Evolutionary conservation across 2,329 filamentous ascomycete species (phyloP).

Genomic region (Onygena corvina): DNA sequence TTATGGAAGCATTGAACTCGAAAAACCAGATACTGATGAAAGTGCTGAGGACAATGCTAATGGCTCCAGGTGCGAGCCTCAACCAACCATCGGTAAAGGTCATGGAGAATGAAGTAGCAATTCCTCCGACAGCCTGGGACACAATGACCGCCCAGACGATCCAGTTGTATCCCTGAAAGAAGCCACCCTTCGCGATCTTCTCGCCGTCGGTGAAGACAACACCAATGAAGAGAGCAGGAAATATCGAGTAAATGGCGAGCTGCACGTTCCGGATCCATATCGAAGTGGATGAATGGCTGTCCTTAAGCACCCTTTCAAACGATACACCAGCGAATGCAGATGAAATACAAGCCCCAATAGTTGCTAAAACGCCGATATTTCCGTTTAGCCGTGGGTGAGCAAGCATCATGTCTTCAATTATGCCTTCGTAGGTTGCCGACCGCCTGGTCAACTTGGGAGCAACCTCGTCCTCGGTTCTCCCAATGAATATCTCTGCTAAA

Average conservation of each 20-base stretch:
- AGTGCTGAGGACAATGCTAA: slow-evolving; percentile 80
- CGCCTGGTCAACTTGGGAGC: slow-evolving; percentile 48
- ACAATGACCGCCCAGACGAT: slow-evolving; percentile 77
- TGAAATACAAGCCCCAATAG: slow-evolving; percentile 62
- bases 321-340: slow-evolving; percentile 68
- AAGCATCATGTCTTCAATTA: slow-evolving; percentile 50
- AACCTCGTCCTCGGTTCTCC: slow-evolving; percentile 29
- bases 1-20: slow-evolving; percentile 58
- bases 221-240: slow-evolving; percentile 75
- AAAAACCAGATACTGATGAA: slow-evolving; percentile 78
- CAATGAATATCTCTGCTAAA: slow-evolving; percentile 43
- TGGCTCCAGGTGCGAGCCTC: slow-evolving; percentile 86
- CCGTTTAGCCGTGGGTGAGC: slow-evolving; percentile 56
- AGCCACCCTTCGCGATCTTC: slow-evolving; percentile 69
- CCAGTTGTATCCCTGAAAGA: slow-evolving; percentile 90
- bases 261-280: slow-evolving; percentile 95
- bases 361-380: slow-evolving; percentile 65
- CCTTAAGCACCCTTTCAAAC: slow-evolving; percentile 73
- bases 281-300: slow-evolving; percentile 61
- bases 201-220: slow-evolving; percentile 78
- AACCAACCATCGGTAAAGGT: slow-evolving; percentile 80
- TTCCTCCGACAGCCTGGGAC: slow-evolving; percentile 71
- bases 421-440: slow-evolving; percentile 84
- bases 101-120: slow-evolving; percentile 71
- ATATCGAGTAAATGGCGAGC: slow-evolving; percentile 83